A percentile compares a stretch with the other conserved stretches of the same genome.
Evolutionary conservation across 1,284 basidiomycete species (phyloP).

Genomic region (Psilocybe mexicana): DNA sequence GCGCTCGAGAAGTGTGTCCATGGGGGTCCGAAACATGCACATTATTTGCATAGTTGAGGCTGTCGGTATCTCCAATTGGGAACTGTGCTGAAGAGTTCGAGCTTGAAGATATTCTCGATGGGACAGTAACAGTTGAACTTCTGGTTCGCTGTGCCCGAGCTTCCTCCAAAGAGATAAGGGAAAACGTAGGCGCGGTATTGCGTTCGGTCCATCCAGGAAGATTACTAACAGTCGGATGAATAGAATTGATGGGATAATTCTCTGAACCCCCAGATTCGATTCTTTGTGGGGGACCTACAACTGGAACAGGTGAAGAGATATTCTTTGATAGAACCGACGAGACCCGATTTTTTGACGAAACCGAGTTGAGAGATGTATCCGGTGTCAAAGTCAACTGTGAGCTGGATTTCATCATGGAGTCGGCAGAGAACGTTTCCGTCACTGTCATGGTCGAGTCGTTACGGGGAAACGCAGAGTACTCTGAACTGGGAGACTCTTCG

Average conservation of each 20-base stretch:
- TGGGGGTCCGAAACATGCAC: slow-evolving; percentile 24
- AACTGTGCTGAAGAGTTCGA: slow-evolving; percentile 33
- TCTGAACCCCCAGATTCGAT: slow-evolving; percentile 22
- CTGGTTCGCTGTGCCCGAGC: slow-evolving; percentile 68
- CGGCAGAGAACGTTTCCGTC: slow-evolving; percentile 41
- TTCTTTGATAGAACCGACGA: slow-evolving; percentile 46
- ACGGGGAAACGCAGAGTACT: slow-evolving; percentile 26
- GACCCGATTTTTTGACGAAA: slow-evolving; percentile 33
- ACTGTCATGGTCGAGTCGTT: slow-evolving; percentile 59
- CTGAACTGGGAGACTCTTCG: slow-evolving; percentile 28
- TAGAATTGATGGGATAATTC: slow-evolving; percentile 11
- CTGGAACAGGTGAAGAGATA: slow-evolving; percentile 52
- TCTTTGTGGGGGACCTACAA: slow-evolving; percentile 32
- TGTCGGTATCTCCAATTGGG: slow-evolving; percentile 30
- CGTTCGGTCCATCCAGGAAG: slow-evolving; percentile 51
- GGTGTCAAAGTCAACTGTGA: slow-evolving; percentile 45
- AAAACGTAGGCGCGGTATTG: slow-evolving; percentile 48
- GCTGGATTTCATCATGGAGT: slow-evolving; percentile 36
- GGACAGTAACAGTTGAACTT: slow-evolving; percentile 42
- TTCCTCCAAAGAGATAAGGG: slow-evolving; percentile 74
- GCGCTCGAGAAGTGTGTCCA: slow-evolving; percentile 33
- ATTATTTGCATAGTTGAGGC: slow-evolving; percentile 7
- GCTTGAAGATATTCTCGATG: slow-evolving; percentile 27
- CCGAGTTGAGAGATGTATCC: slow-evolving; percentile 48
- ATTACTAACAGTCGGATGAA: slow-evolving; percentile 33